phyloP scores from a whole-genome alignment of 2,329 filamentous ascomycete genomes.

The Sporothrix pallida region DNA sequence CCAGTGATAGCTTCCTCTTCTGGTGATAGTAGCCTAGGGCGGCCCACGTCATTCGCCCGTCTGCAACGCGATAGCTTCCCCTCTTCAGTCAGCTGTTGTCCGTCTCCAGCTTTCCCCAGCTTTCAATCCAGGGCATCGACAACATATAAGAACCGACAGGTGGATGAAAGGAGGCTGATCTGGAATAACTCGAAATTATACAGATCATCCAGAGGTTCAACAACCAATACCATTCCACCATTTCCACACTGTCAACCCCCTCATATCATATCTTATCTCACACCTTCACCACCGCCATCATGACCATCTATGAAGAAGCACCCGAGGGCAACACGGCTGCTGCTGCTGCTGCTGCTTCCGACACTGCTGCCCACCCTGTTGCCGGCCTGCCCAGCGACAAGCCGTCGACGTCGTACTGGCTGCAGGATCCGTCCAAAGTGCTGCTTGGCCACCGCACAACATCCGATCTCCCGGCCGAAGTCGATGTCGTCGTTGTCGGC shows the following conservation, averaged over 20 bases:
- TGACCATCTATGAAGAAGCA: conserved; percentile 38
- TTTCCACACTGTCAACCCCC: too few relatives aligned
- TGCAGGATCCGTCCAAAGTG: conserved; percentile 66
- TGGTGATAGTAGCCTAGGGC: conserved; percentile 8
- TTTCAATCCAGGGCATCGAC: not conserved
- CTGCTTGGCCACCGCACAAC: conserved; percentile 74
- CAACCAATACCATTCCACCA: not conserved
- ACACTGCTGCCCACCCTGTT: conserved; percentile 11
- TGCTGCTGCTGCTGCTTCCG: not conserved
- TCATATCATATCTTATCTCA: too few relatives aligned
- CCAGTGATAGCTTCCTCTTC: conserved; percentile 1
- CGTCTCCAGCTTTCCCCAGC: not conserved
- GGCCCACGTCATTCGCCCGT: conserved; percentile 19
- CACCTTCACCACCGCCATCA: conserved; percentile 13
- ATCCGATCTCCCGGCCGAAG: conserved; percentile 61
- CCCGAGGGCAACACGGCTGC: conserved; percentile 38
- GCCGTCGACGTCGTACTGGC: conserved; percentile 75
- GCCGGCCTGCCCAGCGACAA: conserved; percentile 64
- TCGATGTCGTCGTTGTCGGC: conserved; percentile 74
- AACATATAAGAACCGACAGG: not conserved
- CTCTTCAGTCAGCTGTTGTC: not conserved
- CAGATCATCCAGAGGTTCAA: not conserved
- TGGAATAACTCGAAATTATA: not conserved
- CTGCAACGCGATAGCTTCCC: conserved; percentile 14
- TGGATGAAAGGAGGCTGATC: too few relatives aligned